A percentile compares a stretch with the other conserved stretches of the same genome.
Conservation (phyloP, 352 stramenopile species). For the Plasmopara viticola region DNA sequence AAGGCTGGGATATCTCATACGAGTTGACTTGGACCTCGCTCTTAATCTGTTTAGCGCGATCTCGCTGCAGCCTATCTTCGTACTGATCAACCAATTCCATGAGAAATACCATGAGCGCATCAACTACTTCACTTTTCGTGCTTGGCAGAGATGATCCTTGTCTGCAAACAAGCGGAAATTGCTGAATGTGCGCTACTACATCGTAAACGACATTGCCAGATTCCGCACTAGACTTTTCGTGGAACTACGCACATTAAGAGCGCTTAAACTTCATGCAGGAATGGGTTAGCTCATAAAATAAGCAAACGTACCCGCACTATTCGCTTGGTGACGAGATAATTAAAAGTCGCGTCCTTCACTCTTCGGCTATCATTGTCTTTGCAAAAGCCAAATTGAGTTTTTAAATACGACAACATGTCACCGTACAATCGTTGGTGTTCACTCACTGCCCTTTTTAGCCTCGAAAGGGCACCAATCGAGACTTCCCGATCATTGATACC, state of each 20-base stretch:
- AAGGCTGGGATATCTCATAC: constrained; percentile 3
- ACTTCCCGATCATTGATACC: constrained; percentile 35
- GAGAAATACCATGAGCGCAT: constrained; percentile 41
- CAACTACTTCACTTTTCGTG: constrained; percentile 32
- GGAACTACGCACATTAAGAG: constrained; percentile 17
- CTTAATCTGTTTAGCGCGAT: constrained; percentile 12
- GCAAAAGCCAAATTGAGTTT: constrained; percentile 35
- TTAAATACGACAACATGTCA: constrained; percentile 37
- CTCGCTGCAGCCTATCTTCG: constrained; percentile 24
- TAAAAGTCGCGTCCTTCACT: constrained; percentile 41
- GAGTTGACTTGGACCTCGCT: constrained; percentile 4
- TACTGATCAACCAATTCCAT: constrained; percentile 30
- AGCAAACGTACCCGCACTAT: constrained; percentile 35
- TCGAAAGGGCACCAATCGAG: constrained; percentile 38
- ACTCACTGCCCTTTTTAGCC: constrained; percentile 29
- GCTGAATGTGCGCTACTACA: constrained; percentile 32
- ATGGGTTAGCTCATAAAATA: neutral
- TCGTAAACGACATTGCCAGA: constrained; percentile 23
- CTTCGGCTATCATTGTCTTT: constrained; percentile 33
- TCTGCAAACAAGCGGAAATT: constrained; percentile 29
- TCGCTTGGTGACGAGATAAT: constrained; percentile 33
- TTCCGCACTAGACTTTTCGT: constrained; percentile 14
- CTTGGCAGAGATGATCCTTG: constrained; percentile 21
- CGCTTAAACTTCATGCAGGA: constrained; percentile 8
- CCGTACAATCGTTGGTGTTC: constrained; percentile 42